phyloP scores from a whole-genome alignment of 2,329 filamentous ascomycete genomes.

The Sclerotinia borealis region DNA sequence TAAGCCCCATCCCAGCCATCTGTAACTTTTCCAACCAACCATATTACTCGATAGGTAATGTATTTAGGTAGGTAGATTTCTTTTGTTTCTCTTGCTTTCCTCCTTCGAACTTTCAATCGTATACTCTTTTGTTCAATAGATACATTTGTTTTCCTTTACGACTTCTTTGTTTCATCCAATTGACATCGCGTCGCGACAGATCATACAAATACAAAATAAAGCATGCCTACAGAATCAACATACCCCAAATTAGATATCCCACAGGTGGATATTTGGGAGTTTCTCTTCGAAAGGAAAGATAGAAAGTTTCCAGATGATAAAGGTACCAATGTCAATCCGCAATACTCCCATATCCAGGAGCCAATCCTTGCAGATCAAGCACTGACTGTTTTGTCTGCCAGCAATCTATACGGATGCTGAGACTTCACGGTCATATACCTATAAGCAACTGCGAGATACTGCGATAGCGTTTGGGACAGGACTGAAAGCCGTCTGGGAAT shows the following conservation, averaged over 20 bases:
- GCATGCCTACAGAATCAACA: conserved; percentile 28
- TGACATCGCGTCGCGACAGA: neutral
- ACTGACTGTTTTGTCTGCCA: conserved; percentile 33
- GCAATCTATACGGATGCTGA: conserved; percentile 74
- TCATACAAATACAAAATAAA: neutral
- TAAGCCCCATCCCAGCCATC: neutral
- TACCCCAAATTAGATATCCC: conserved; percentile 55
- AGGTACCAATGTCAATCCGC: conserved; percentile 41
- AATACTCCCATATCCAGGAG: conserved; percentile 33
- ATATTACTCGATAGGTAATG: neutral
- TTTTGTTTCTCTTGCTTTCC: neutral
- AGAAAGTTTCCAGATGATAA: conserved; percentile 65
- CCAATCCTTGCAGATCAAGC: neutral
- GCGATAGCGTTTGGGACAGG: conserved; percentile 76
- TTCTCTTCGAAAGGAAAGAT: conserved; percentile 66
- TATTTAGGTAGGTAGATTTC: neutral
- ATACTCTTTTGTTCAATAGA: neutral
- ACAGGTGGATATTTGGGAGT: conserved; percentile 68
- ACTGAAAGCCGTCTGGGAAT: conserved; percentile 66
- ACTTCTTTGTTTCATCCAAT: neutral
- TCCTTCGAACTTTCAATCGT: neutral
- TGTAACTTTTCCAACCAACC: neutral
- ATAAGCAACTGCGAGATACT: conserved; percentile 55
- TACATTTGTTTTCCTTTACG: neutral
- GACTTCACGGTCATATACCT: conserved; percentile 64